phyloP scores from a whole-genome alignment of 805 yeast species.

The Yamadazyma sp. region DNA sequence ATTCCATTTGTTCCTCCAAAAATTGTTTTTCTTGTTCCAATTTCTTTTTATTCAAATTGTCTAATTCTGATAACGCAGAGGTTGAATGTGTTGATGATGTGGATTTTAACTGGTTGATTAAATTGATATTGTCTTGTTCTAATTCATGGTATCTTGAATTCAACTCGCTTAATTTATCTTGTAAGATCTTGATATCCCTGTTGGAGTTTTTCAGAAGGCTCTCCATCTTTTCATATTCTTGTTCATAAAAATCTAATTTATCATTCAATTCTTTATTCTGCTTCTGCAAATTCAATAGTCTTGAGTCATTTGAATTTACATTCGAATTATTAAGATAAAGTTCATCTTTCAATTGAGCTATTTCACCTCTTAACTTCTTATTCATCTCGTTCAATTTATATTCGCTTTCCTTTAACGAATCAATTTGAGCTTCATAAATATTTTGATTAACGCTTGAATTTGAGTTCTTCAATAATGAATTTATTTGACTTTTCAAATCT shows the following conservation, averaged over 20 bases:
- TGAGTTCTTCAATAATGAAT: conserved; percentile 18
- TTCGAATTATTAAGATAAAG: conserved; percentile 16
- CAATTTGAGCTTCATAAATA: conserved; percentile 22
- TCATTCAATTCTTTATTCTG: conserved; percentile 22
- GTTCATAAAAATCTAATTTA: conserved; percentile 25
- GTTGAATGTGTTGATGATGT: conserved; percentile 7
- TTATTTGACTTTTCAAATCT: conserved; percentile 20
- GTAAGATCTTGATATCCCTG: conserved; percentile 21
- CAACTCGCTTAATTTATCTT: conserved; percentile 13
- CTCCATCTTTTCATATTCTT: conserved; percentile 23
- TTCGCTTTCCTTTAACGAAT: conserved; percentile 20
- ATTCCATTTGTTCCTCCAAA: conserved; percentile 25
- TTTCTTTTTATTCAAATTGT: conserved; percentile 18
- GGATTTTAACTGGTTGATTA: conserved; percentile 19
- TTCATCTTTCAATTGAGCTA: conserved; percentile 26
- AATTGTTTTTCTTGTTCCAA: conserved; percentile 21
- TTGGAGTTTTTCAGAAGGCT: conserved; percentile 22
- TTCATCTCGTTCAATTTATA: conserved; percentile 15
- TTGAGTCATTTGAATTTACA: conserved; percentile 11
- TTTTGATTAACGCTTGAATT: conserved; percentile 13
- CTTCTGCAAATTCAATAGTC: conserved; percentile 13
- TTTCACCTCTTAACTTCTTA: conserved; percentile 22
- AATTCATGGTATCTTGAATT: conserved; percentile 20
- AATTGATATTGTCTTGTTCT: conserved; percentile 26
- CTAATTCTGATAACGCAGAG: conserved; percentile 22